phyloP scores from a whole-genome alignment of 805 yeast genomes.

The Wickerhamiella dianesei region DNA sequence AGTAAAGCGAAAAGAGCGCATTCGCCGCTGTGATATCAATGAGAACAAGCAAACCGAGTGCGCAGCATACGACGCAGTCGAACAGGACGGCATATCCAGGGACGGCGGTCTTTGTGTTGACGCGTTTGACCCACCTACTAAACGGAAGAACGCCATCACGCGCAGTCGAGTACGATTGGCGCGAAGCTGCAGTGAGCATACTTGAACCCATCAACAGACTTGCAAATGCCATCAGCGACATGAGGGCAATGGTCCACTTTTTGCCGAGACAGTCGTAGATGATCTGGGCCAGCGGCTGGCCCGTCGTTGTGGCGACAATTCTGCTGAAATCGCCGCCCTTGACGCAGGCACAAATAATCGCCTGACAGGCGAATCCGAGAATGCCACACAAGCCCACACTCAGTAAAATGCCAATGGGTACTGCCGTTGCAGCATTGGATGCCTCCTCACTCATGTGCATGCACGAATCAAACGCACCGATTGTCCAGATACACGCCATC shows the following conservation, averaged over 20 bases:
- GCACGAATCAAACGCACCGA: slow-evolving; percentile 59
- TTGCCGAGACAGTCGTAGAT: slow-evolving; percentile 49
- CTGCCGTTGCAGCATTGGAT: slow-evolving; percentile 44
- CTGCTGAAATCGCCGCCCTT: slow-evolving; percentile 29
- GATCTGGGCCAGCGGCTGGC: slow-evolving; percentile 55
- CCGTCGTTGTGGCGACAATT: slow-evolving; percentile 35
- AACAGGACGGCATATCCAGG: slow-evolving; percentile 53
- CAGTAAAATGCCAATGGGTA: slow-evolving; percentile 51
- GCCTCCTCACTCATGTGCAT: slow-evolving; percentile 67
- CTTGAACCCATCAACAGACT: slow-evolving; percentile 58
- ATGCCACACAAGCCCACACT: slow-evolving; percentile 45
- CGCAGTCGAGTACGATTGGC: slow-evolving; percentile 65
- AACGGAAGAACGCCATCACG: slow-evolving; percentile 66
- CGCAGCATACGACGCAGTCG: slow-evolving; percentile 36
- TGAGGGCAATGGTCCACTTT: slow-evolving; percentile 50
- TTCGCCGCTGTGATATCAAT: slow-evolving; percentile 48
- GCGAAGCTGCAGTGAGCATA: slow-evolving; percentile 46
- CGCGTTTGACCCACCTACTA: slow-evolving; percentile 41
- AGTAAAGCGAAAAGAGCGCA: slow-evolving; percentile 53
- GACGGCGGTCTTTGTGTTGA: slow-evolving; percentile 41
- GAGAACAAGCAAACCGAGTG: slow-evolving; percentile 44
- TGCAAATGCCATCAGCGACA: slow-evolving; percentile 44
- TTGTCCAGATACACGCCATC: slow-evolving; percentile 64
- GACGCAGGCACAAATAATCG: slow-evolving; percentile 39
- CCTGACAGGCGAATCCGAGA: slow-evolving; percentile 44